Base-by-base conservation (phyloP, 1,284 basidiomycete species). In the Trichosporon inkin region DNA sequence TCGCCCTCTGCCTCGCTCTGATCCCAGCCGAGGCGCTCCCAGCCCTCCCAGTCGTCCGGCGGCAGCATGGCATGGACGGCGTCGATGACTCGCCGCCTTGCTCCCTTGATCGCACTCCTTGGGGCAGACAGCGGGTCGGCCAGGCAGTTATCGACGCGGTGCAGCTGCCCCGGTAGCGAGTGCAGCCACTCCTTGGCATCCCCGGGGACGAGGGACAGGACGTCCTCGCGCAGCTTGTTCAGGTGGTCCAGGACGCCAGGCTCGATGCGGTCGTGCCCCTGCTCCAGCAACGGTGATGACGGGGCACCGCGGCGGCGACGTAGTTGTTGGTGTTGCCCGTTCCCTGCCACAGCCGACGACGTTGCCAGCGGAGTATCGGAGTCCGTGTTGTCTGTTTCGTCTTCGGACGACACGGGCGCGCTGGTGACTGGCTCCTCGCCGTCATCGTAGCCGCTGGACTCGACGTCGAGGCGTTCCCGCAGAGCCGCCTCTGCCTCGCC, bases 21-120 rank as follows among this genome's bases (percentile, higher is more conserved):
- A 32, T 63, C 63, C 77, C 77, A 79, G 0, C 77, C 77, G 20
- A 79, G 62, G 36, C 65, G 67, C 62, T 79, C 76, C 77, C 77
- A 79, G 10, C 76, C 76, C 44, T 68, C 72, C 77, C 77, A 79
- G 41, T 79, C 75, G 56, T 79, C 77, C 0, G 73, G 74, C 1
- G 77, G 77, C 6, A 79, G 63, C 16, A 73, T 60, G 1, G 72
- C 66, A 53, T 73, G 69, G 3, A 76, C 74, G 6, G 74, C 51
- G n/a, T 72, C 69, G 34, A 75, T 67, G 13, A 79, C 70, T 24
- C 70, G 69, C 57, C 67, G 55, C 55, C 73, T 47, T 6, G 74
- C 71, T 24, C 66, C 58, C 47, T 72, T 62, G 34, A 75, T 62
- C 2, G 70, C 62, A 17, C 60, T 57, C 35, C 35, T 53, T 10